Evolutionary conservation across 768 basidiomycete species (phyloP).

Genomic region (Candolleomyces aberdarensis): DNA sequence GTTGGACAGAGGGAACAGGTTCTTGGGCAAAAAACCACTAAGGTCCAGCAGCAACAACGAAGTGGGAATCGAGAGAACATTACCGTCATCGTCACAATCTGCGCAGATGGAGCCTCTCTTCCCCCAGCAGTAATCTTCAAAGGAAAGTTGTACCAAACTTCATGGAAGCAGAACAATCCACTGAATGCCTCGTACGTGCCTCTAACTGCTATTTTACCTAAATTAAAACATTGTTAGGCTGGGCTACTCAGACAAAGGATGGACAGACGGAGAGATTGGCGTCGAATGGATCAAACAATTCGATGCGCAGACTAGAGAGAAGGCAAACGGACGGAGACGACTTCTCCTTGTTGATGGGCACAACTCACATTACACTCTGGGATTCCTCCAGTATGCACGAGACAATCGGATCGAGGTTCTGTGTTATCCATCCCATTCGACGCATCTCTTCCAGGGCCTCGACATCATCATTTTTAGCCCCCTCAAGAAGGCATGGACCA

Average conservation of each 20-base stretch:
- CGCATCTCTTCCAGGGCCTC: constrained; percentile 43
- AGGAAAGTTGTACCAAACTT: constrained; percentile 29
- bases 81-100: constrained; percentile 34
- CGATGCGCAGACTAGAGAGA: constrained; percentile 31
- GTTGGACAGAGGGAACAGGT: constrained; percentile 22
- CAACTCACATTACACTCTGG: constrained; percentile 36
- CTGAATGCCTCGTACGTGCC: constrained; percentile 34
- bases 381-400: constrained; percentile 36
- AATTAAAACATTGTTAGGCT: constrained; percentile 20
- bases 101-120: constrained; percentile 33
- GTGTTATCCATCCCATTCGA: constrained; percentile 44
- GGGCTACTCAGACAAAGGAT: constrained; percentile 33
- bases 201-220: neutral
- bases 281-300: constrained; percentile 37
- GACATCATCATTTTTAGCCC: constrained; percentile 35
- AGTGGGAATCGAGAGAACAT: constrained; percentile 29
- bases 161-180: constrained; percentile 42
- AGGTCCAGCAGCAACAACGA: constrained; percentile 26
- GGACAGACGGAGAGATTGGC: constrained; percentile 35
- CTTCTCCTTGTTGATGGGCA: constrained; percentile 47
- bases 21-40: constrained; percentile 20
- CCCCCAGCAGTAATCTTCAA: constrained; percentile 40
- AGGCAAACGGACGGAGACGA: constrained; percentile 23
- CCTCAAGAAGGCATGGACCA: constrained; percentile 24
- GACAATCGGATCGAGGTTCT: constrained; percentile 36